Percentiles rank a stretch among this genome's conserved stretches.
These are phyloP conservation scores for Chloropicon primus DNA, from an alignment of 139 green algal species.

Conservation along the genomic window DNA sequence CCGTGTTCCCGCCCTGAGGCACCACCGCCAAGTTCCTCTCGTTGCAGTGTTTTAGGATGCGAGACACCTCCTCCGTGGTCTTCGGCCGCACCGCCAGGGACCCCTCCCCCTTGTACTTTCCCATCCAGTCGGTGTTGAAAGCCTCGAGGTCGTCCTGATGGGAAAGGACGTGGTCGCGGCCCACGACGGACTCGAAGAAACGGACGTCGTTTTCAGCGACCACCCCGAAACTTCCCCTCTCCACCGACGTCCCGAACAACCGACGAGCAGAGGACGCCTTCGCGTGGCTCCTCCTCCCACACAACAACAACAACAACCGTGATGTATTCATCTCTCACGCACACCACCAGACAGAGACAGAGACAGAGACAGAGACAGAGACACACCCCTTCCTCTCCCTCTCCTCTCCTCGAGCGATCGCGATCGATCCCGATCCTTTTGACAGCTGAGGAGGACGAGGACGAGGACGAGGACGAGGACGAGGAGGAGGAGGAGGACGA, in stretches of 20 bases:
- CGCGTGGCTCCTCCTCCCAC: too few relatives aligned
- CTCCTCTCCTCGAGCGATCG: too few relatives aligned
- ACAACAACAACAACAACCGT: too few relatives aligned
- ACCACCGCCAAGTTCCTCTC: constrained; percentile 64
- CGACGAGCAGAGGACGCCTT: too few relatives aligned
- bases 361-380: too few relatives aligned
- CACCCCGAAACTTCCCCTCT: background rate
- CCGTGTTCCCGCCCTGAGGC: constrained; percentile 91
- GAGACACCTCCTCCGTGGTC: constrained; percentile 22
- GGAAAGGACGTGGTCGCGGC: background rate
- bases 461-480: too few relatives aligned
- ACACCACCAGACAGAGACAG: too few relatives aligned
- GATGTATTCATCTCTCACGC: too few relatives aligned
- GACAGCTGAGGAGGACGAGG: too few relatives aligned
- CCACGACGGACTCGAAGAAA: background rate
- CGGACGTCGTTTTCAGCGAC: background rate
- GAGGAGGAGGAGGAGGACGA: background rate
- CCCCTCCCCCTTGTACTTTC: constrained; percentile 59
- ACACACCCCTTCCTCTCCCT: too few relatives aligned
- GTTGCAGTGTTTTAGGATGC: constrained; percentile 46
- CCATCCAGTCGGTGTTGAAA: constrained; percentile 69
- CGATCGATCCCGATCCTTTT: too few relatives aligned
- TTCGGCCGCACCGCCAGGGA: constrained; percentile 38
- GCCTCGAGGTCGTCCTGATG: background rate
- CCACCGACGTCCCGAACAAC: too few relatives aligned